Evolutionary conservation across 495 filamentous ascomycete species (phyloP), one percentile per base, ranked within the genome.

Genomic region (Hypoxylon perforatum): DNA sequence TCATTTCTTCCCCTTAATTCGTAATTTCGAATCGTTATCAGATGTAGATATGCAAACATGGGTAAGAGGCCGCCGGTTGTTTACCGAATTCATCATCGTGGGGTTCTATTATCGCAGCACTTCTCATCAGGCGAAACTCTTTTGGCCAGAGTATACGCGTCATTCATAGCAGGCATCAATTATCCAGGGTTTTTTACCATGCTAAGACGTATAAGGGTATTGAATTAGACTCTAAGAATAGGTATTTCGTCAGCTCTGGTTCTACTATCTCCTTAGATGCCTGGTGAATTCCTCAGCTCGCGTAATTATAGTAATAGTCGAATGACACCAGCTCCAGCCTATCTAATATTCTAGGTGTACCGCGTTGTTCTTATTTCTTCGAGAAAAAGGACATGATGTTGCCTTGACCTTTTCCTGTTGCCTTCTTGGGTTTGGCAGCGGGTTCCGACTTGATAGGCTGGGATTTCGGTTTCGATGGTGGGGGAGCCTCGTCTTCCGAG

Each of bases 371-470:
- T 77, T 65, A 80, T 47, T 94, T 96, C 81, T 97, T 98, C 10
- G 82, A 84, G 79, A 98, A 97, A 78, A 97, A 98, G 2, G 89
- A 91, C 92, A 92, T 96, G 72, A 97, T 97, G 76, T 86, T 97
- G 9, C 94, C 93, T 70, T 96, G 91, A 8, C 84, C 73, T 67
- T 90, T 91, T 12, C 74, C 78, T 4, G 80, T 83, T 3, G 74
- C 74, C 77, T 92, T 92, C 77, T 88, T 92, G 48, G 59, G 67
- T 71, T 85, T 86, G 15, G 75, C 49, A 35, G 67, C 69, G 0
- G 76, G 46, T 42, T 70, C 67, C 19, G 65, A 18, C 45, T 72
- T 73, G 23, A 57, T 39, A 22, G 64, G 68, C 45, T 57, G 72
- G 47, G 75, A 75, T 47, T 63, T 53, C 53, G 61, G 76, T 74